These are phyloP conservation scores for Apiospora phragmitis DNA, from an alignment of 2,329 filamentous ascomycete species.

Conservation along the genomic window DNA sequence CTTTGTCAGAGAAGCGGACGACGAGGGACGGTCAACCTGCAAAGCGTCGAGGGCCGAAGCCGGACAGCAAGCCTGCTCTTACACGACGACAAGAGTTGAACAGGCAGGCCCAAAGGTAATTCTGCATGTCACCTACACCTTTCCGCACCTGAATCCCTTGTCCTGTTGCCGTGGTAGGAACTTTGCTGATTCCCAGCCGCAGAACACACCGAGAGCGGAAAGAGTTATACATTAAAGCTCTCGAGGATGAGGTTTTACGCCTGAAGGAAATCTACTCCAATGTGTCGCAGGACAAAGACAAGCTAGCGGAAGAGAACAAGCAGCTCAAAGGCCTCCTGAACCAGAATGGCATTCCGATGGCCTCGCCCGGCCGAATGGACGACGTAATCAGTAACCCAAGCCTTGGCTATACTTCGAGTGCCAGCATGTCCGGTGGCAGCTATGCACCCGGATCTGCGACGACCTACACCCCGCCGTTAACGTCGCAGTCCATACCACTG, in stretches of 20 bases:
- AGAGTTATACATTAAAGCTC: conserved; percentile 90
- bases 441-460: conserved; percentile 51
- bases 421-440: conserved; percentile 61
- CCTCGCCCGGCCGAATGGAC: conserved; percentile 35
- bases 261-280: conserved; percentile 83
- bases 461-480: conserved; percentile 50
- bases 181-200: conserved; percentile 19
- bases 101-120: conserved; percentile 89
- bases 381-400: conserved; percentile 48
- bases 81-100: conserved; percentile 93
- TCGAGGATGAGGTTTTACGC: conserved; percentile 88
- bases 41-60: conserved; percentile 91
- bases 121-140: not conserved
- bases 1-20: conserved; percentile 69
- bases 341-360: conserved; percentile 50
- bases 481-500: conserved; percentile 44
- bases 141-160: not conserved
- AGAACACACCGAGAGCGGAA: conserved; percentile 97
- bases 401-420: conserved; percentile 49
- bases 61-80: conserved; percentile 91
- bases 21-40: conserved; percentile 85
- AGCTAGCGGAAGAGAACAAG: conserved; percentile 75
- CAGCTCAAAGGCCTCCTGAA: conserved; percentile 62
- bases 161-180: not conserved
- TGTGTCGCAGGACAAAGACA: conserved; percentile 73